A percentile compares a stretch with the other conserved stretches of the same genome.
phyloP scores from a whole-genome alignment of 345 rosid species.

The Brassica nigra region DNA sequence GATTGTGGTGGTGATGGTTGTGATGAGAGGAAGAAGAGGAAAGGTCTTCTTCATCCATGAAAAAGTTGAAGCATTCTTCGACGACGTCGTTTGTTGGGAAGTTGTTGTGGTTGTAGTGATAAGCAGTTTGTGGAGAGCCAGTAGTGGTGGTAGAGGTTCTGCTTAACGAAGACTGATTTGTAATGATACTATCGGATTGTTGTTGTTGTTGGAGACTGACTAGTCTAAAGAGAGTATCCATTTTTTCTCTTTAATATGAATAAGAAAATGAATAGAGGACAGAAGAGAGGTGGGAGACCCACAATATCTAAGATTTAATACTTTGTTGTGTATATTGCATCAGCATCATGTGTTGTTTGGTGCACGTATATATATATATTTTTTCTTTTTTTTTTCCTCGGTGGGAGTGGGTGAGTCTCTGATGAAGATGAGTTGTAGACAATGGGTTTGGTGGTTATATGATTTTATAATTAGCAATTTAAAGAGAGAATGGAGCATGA shows the following conservation, averaged over 20 bases:
- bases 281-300: slow-evolving; percentile 50
- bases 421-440: slow-evolving; percentile 33
- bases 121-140: slow-evolving; percentile 64
- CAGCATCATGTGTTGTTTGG: slow-evolving; percentile 38
- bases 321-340: slow-evolving; percentile 40
- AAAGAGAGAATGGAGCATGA: slow-evolving; percentile 18
- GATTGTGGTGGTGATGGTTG: slow-evolving; percentile 32
- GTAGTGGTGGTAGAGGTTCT: slow-evolving; percentile 82
- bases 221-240: slow-evolving; percentile 97
- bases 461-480: slow-evolving; percentile 25
- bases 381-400: slow-evolving; percentile 1
- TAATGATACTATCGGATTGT: slow-evolving; percentile 63
- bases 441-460: slow-evolving; percentile 32
- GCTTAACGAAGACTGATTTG: slow-evolving; percentile 79
- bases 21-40: slow-evolving; percentile 90
- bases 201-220: slow-evolving; percentile 69
- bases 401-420: slow-evolving; percentile 44
- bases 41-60: slow-evolving; percentile 99
- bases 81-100: slow-evolving; percentile 52
- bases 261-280: slow-evolving; percentile 33
- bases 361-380: slow-evolving; percentile 10
- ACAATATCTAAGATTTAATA: slow-evolving; percentile 55
- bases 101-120: slow-evolving; percentile 59
- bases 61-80: slow-evolving; percentile 97
- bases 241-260: slow-evolving; percentile 36